Evolutionary conservation across 805 yeast genomes (phyloP).

Genomic region (Candida berthetii): DNA sequence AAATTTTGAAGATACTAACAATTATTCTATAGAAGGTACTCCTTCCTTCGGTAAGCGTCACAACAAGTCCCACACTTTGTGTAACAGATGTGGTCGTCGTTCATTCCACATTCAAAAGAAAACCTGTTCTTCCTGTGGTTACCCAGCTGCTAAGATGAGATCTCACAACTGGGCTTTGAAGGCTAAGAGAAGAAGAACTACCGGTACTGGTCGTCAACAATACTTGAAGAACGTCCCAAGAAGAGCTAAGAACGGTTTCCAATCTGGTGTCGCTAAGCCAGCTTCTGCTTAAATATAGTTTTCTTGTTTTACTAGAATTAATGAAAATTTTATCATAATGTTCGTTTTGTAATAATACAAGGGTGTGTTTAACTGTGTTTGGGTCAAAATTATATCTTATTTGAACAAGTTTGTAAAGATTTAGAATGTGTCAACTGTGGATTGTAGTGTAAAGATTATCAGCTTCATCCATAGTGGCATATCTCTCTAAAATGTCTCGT

Average conservation of each 20-base stretch:
- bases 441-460: conserved; percentile 68
- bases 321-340: not conserved
- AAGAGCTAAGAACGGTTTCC: conserved; percentile 99
- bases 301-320: conserved; percentile 2
- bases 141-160: conserved; percentile 99
- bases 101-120: conserved; percentile 99
- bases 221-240: conserved; percentile 95
- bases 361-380: too few relatives aligned
- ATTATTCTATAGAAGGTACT: conserved; percentile 78
- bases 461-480: conserved; percentile 72
- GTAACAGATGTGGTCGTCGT: conserved; percentile 99
- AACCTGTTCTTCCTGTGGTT: conserved; percentile 98
- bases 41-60: conserved; percentile 99
- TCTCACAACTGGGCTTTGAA: conserved; percentile 98
- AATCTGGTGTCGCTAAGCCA: conserved; percentile 72
- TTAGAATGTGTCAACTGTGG: conserved; percentile 30
- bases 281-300: conserved; percentile 47
- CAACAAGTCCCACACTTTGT: conserved; percentile 98
- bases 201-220: conserved; percentile 99
- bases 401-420: too few relatives aligned
- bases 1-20: conserved; percentile 20
- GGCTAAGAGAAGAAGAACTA: conserved; percentile 99
- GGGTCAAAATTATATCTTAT: too few relatives aligned
- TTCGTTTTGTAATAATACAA: not conserved
- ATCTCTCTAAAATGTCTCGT: conserved; percentile 59